Conservation (phyloP, 805 yeast genomes). For the Ogataea kodamae region DNA sequence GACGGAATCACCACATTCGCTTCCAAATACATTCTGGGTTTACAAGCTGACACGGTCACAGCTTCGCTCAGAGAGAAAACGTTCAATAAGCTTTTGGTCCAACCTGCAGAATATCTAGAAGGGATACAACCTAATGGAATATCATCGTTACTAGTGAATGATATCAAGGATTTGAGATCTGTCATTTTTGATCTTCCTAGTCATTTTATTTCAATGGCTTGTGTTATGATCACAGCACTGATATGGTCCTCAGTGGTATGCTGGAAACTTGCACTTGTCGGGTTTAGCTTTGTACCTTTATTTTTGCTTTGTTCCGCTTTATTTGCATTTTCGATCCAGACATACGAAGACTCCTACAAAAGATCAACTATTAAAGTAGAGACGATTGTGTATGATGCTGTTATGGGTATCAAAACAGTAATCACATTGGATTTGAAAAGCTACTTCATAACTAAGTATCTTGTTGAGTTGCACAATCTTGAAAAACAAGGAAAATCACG, state of each 20-base stretch:
- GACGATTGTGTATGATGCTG: constrained; percentile 47
- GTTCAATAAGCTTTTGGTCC: constrained; percentile 47
- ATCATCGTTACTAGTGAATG: constrained; percentile 71
- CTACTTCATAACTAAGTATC: constrained; percentile 43
- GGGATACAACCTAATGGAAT: constrained; percentile 47
- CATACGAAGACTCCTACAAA: constrained; percentile 60
- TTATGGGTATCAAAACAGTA: constrained; percentile 61
- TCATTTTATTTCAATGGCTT: constrained; percentile 47
- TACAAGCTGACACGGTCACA: constrained; percentile 69
- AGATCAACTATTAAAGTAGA: constrained; percentile 52
- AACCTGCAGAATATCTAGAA: constrained; percentile 53
- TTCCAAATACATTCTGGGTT: constrained; percentile 48
- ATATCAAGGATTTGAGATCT: constrained; percentile 70
- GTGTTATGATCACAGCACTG: constrained; percentile 57
- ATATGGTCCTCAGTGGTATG: constrained; percentile 77
- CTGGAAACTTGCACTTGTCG: constrained; percentile 85
- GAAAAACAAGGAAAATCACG: constrained; percentile 44
- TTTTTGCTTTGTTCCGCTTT: constrained; percentile 48
- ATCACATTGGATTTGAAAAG: constrained; percentile 49
- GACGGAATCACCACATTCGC: constrained; percentile 59
- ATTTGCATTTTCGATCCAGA: constrained; percentile 51
- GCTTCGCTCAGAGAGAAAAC: constrained; percentile 45
- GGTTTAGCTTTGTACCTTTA: constrained; percentile 69
- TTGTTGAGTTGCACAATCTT: constrained; percentile 31
- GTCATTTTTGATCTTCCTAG: constrained; percentile 62